Conservation (phyloP, 805 yeast genomes). For the Cyberlindnera veronae region DNA sequence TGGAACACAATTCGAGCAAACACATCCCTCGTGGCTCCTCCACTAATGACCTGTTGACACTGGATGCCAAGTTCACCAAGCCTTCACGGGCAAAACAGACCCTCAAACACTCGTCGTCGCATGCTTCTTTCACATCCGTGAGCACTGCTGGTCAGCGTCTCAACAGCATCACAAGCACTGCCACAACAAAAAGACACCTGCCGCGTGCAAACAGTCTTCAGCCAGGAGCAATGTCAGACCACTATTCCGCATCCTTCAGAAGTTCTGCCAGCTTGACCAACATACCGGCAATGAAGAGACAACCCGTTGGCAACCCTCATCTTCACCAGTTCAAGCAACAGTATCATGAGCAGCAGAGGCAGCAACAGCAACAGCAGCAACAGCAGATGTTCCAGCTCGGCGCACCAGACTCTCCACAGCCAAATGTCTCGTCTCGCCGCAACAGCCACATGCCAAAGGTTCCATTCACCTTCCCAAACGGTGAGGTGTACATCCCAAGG, state of each 20-base stretch:
- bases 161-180: background rate
- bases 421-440: slow-evolving; percentile 8
- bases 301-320: slow-evolving; percentile 10
- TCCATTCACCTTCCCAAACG: slow-evolving; percentile 29
- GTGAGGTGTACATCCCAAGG: slow-evolving; percentile 29
- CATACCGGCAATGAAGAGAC: slow-evolving; percentile 8
- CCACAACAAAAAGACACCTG: background rate
- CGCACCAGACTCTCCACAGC: background rate
- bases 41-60: slow-evolving; percentile 21
- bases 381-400: slow-evolving; percentile 8
- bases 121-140: slow-evolving; percentile 1
- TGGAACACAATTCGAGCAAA: slow-evolving; percentile 1
- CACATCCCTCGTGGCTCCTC: slow-evolving; percentile 21
- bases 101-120: slow-evolving; percentile 4
- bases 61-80: slow-evolving; percentile 21
- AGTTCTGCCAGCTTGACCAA: slow-evolving; percentile 4
- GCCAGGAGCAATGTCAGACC: slow-evolving; percentile 3
- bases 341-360: slow-evolving; percentile 7
- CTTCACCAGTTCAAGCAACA: slow-evolving; percentile 14
- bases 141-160: background rate
- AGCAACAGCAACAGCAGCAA: slow-evolving; percentile 7
- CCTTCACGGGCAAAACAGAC: slow-evolving; percentile 12
- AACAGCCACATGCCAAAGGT: slow-evolving; percentile 17
- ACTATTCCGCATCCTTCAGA: slow-evolving; percentile 8
- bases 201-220: slow-evolving; percentile 13